These are phyloP conservation scores for Euphorbia tirucalli DNA, from an alignment of 345 rosid species.

Conservation along the genomic window DNA sequence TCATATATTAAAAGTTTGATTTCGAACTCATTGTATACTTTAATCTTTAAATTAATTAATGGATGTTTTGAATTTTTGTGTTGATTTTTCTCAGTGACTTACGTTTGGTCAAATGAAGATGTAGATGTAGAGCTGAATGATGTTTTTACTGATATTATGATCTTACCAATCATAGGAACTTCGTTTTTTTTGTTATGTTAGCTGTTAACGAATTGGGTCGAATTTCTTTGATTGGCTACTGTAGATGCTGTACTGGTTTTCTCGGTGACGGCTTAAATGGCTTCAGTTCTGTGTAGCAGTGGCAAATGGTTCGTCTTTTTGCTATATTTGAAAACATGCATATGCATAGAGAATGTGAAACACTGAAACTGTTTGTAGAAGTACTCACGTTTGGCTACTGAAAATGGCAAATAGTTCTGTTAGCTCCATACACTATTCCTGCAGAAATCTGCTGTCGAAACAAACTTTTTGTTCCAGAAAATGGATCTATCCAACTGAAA, in stretches of 20 bases:
- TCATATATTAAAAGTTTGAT: too few species aligned
- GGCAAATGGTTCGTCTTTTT: too few species aligned
- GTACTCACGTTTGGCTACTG: conserved; percentile 19
- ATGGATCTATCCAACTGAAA: conserved; percentile 19
- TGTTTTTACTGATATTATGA: too few species aligned
- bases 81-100: too few species aligned
- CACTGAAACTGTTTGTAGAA: conserved; percentile 30
- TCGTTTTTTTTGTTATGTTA: too few species aligned
- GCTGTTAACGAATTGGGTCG: conserved; percentile 21
- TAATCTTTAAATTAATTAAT: too few species aligned
- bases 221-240: conserved; percentile 23
- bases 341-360: too few species aligned
- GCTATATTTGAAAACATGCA: background rate
- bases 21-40: too few species aligned
- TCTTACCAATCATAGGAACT: background rate
- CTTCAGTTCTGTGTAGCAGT: too few species aligned
- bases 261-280: conserved; percentile 18
- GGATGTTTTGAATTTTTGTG: too few species aligned
- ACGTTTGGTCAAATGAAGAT: too few species aligned
- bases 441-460: conserved; percentile 1
- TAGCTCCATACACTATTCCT: conserved; percentile 21
- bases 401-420: conserved; percentile 6
- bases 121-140: too few species aligned
- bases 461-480: conserved; percentile 12
- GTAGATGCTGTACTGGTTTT: conserved; percentile 16